Evolutionary conservation across 768 basidiomycete species (phyloP), one percentile per base, ranked within the genome.

Genomic region (Leccinum subgranulosum): DNA sequence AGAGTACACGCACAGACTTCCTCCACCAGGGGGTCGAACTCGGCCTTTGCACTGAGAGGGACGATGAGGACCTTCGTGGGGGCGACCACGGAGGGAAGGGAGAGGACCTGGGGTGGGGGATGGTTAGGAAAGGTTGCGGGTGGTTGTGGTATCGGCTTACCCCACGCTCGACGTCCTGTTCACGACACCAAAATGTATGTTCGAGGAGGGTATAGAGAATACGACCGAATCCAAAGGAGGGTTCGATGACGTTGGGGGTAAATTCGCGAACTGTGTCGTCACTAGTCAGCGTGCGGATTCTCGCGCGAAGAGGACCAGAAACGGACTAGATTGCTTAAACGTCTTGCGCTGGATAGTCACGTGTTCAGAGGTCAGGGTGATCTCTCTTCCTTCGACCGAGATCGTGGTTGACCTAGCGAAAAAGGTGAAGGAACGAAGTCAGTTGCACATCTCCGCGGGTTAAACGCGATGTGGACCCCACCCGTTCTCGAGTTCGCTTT

Each of bases 1-100:
- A 8, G 5, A 9, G 29, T 8, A 34, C 23, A 90, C 95, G 74
- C 69, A 97, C 96, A 95, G 68, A 98, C 86, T 78, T 97, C 89
- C 62, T 81, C 78, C 28, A 97, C 85, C 55, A 96, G 81, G 27
- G 92, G 90, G 59, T 84, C 81, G 66, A 98, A 92, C 62, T 90
- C 88, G 21, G 89, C 81, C 70, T 88, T 88, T 61, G 88, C 83
- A 66, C 91, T 94, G 70, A 98, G 78, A 14, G 97, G 94, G 43
- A 98, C 94, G 73, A 99, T 96, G 66, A 98, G 84, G 62, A 94
- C 92, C 75, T 98, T 98, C 62, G 95, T 96, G 12, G 96, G 97
- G 3, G 96, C 96, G 17, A 98, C 88, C 54, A 90, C 69, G 6
- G 93, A 77, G 14, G 95, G 94, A 15, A 98, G 81, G 12, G 95